These are phyloP conservation scores for Diaporthe caulivora DNA, from an alignment of 2,329 filamentous ascomycete genomes.

Conservation along the genomic window DNA sequence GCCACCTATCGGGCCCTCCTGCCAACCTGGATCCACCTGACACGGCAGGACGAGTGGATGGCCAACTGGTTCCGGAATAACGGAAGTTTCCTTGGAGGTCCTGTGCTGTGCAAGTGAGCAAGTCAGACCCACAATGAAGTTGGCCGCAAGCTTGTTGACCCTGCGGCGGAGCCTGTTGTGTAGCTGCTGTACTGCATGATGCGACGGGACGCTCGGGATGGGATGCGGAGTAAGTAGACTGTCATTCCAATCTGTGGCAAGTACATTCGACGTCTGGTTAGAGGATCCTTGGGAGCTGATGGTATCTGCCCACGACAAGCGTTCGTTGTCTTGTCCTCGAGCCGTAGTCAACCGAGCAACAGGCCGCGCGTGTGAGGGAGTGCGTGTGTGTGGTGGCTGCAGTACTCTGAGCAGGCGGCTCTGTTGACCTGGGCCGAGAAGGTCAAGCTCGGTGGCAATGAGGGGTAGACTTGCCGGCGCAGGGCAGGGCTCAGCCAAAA, in stretches of 20 bases:
- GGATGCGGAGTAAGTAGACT: constrained; percentile 18
- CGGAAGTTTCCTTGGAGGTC: too few species aligned
- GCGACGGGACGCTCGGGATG: constrained; percentile 23
- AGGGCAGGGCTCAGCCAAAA: neutral
- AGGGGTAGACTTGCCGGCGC: constrained; percentile 13
- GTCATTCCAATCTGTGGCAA: constrained; percentile 12
- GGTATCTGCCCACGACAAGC: neutral
- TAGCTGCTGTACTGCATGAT: neutral
- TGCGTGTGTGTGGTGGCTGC: too few species aligned
- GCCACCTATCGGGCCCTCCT: neutral
- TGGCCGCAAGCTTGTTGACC: neutral
- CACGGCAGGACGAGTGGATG: neutral
- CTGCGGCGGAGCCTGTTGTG: neutral
- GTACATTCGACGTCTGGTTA: neutral
- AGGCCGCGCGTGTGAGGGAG: constrained; percentile 1
- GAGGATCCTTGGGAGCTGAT: neutral
- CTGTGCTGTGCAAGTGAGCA: neutral
- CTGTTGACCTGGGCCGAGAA: neutral
- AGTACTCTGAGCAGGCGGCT: neutral
- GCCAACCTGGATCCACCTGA: neutral
- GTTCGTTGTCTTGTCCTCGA: neutral
- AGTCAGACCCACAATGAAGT: neutral
- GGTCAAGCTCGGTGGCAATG: constrained; percentile 8
- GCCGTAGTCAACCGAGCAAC: constrained; percentile 2
- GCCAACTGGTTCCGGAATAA: neutral